Evolutionary conservation across 116 monocot genomes (phyloP), one percentile per base, ranked within the genome.

Genomic region (Cymodocea nodosa): DNA sequence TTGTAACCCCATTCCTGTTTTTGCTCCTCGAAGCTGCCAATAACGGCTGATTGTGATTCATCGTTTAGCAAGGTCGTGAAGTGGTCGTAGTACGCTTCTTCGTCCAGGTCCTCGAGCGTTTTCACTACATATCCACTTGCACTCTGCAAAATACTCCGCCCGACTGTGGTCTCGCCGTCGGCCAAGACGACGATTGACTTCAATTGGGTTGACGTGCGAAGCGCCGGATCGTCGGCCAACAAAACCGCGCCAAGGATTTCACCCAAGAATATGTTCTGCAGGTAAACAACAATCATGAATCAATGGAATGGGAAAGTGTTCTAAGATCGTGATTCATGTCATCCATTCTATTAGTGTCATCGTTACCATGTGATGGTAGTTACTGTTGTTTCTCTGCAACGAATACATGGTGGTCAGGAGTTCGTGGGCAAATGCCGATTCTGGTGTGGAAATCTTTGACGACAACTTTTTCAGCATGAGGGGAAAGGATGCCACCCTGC

Each of bases 221-320:
- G 67, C 30, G 63, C 35, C 23, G 49, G 35, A 48, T 75, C 75
- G 69, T 81, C 67, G 17, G 55, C 78, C 66, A 94, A 59, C 50
- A 79, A 66, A 12, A 83, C 83, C 40, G 85, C 89, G 59, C 94
- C 90, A 20, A 89, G 77, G 20, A 83, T 75, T 74, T 94, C 94
- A 8, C 94, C 94, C 51, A 87, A 40, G 82, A 94, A 65, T 50
- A 65, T 65, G 12, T 65, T 50, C 61, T 61, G 37, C 61, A 39
- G 8, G 52, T 14, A 30, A 4, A 16, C 30, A 15, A 30, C 37
- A 17, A 62, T 17, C 36, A 30, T 30, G 30, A 30, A 30, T 30
- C 30, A 30, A 30, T 30, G 3, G 30, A 1, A 30, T 30, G 30
- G 30, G 30, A 30, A 30, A 3, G 30, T 30, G 30, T 30, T 30